Percentiles rank a stretch among this genome's conserved stretches.
Evolutionary conservation across 1,284 basidiomycete species (phyloP).

Genomic region (Testicularia cyperi): DNA sequence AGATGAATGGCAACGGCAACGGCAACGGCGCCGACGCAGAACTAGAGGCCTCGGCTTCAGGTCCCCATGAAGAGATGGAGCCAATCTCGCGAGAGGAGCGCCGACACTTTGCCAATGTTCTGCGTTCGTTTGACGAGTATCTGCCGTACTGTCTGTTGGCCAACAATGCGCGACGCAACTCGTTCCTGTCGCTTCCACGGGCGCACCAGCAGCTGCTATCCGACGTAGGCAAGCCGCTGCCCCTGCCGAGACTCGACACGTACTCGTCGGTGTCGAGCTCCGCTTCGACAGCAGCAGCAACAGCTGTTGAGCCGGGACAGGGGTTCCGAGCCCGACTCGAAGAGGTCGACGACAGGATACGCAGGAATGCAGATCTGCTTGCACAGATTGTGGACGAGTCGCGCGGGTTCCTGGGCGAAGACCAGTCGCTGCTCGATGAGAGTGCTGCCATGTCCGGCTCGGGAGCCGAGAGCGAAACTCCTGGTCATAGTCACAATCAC

Average conservation of each 20-base stretch:
- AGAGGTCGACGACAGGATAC: constrained; percentile 59
- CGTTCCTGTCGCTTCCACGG: constrained; percentile 43
- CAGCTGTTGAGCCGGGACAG: neutral
- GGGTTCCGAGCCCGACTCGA: constrained; percentile 45
- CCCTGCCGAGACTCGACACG: constrained; percentile 33
- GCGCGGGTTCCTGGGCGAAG: constrained; percentile 48
- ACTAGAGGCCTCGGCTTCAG: too few species aligned
- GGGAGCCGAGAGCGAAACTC: too few species aligned
- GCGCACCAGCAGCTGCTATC: constrained; percentile 48
- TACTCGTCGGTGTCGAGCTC: too few species aligned
- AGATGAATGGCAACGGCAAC: too few species aligned
- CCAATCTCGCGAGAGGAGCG: constrained; percentile 13
- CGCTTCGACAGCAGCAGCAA: too few species aligned
- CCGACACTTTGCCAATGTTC: constrained; percentile 51
- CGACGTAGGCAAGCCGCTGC: constrained; percentile 26
- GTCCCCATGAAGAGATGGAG: neutral
- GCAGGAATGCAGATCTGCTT: constrained; percentile 54
- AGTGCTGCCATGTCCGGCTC: too few species aligned
- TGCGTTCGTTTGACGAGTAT: constrained; percentile 53
- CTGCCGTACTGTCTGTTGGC: constrained; percentile 50
- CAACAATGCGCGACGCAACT: constrained; percentile 48
- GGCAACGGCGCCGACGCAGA: too few species aligned
- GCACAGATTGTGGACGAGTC: constrained; percentile 47
- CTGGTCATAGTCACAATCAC: too few species aligned
- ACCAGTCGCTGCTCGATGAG: too few species aligned